Evolutionary conservation across 805 yeast species (phyloP), one percentile per base, ranked within the genome.

Genomic region (Kodamaea fukazawae): DNA sequence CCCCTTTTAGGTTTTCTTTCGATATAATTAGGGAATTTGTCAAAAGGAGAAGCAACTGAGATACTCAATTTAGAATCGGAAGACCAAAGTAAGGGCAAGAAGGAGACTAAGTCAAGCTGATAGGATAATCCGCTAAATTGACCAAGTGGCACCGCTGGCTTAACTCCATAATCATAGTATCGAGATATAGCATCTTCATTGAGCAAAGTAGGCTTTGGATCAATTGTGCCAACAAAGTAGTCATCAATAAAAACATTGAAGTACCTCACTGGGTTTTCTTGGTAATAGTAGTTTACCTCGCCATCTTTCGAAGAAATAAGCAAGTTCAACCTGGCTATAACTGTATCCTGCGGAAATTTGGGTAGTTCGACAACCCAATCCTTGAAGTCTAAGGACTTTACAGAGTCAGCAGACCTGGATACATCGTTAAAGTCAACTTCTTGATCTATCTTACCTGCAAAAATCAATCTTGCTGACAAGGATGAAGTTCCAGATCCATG

Each of bases 61-160:
- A 60, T 35, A 20, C 43, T 51, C 22, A 60, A 47, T 7, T 48
- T 43, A 15, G 51, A 42, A 16, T 39, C 51, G 30, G 39, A 52
- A 14, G 41, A 44, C 61, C 62, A 58, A 36, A 60, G 53, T 16
- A 54, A 44, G 8, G 63, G 63, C 39, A 60, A 52, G 22, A 55
- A 43, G 12, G 53, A 34, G 10, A 54, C 42, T 39, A 60, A 54
- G 37, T 60, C 61, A 16, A 58, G 23, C 36, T 58, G 60, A 41
- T 57, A 60, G 25, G 50, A 40, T 16, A 55, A 49, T 7, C 61
- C 63, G 34, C 46, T 44, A 41, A 55, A 58, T 14, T 54, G 34
- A 33, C 63, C 61, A 29, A 45, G 32, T n/a, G 57, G 57, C 36
- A 51, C 65, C 8, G 58, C 41, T 12, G 65, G 65, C 25, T 42